Base-by-base conservation (phyloP, 805 yeast species). In the Ogataea salicorniae region DNA sequence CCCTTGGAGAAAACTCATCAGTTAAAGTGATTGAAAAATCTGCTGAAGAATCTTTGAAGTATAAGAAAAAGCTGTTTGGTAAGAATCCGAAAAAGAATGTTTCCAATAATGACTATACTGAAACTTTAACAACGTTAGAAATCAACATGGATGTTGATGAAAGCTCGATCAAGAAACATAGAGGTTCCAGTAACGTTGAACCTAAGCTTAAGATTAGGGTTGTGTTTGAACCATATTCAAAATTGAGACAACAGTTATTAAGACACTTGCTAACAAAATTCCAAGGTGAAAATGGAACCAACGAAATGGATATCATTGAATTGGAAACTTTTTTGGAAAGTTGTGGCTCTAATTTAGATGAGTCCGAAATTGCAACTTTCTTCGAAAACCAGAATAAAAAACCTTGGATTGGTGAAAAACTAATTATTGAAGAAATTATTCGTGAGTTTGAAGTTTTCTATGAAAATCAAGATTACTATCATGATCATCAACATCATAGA, bases 211-310 rank as follows among this genome's bases (percentile, higher is more conserved):
- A 76, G 43, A 62, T 89, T 15, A 71, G 81, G 23, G 81, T 83
- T 3, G 75, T 83, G 47, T 89, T 81, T 59, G 77, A 82, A 50
- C 79, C 91, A 0, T 89, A 89, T 62, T 71, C 71, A 0, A 73
- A 70, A 3, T 68, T 90, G 42, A 72, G 91, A 52, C 77, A 76
- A 51, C 81, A 81, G 45, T 77, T 91, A 53, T 89, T 96, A 92
- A 66, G 71, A 38, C 71, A 78, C 11, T 69, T 88, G 6, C 69
- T 87, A 15, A 16, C 34, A 6, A 52, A 50, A n/a, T 75, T 74
- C 34, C 77, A 79, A 51, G 83, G 74, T 55, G 79, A 63, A 40
- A 67, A 66, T 26, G 74, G 66, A 45, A 65, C 65, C 13, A 68
- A 71, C 3, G 57, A 66, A 9, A 70, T 80, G 51, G 81, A 80